Conservation (phyloP, 2,329 filamentous ascomycete genomes). For the Epichloe glyceriae region DNA sequence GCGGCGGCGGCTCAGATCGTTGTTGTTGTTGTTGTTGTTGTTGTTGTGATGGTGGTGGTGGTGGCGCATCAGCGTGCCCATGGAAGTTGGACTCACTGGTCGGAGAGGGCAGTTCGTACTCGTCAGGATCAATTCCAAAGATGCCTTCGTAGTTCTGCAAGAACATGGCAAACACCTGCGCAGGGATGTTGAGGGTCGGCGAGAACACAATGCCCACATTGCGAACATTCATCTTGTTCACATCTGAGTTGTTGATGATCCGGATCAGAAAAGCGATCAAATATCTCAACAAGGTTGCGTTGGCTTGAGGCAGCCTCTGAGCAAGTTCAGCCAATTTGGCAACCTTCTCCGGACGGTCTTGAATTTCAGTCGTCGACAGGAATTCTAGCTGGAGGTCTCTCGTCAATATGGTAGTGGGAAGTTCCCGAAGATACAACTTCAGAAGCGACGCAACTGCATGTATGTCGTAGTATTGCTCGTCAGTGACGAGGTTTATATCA, state of each 20-base stretch:
- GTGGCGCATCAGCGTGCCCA: constrained; percentile 16
- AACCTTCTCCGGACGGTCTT: constrained; percentile 64
- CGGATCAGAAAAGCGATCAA: constrained; percentile 80
- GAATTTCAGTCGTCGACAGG: constrained; percentile 67
- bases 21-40: not conserved
- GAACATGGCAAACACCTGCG: constrained; percentile 86
- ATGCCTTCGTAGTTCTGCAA: constrained; percentile 81
- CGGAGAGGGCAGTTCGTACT: constrained; percentile 43
- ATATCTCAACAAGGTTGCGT: constrained; percentile 70
- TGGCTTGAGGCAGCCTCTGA: constrained; percentile 64
- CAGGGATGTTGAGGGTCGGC: constrained; percentile 90
- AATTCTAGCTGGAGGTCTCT: constrained; percentile 85
- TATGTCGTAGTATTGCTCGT: constrained; percentile 83
- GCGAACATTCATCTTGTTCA: constrained; percentile 96
- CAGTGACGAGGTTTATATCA: constrained; percentile 74
- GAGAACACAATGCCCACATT: constrained; percentile 98
- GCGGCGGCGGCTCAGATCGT: constrained; percentile 21
- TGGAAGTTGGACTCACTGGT: constrained; percentile 25
- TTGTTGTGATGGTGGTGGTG: not conserved
- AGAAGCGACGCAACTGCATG: constrained; percentile 89
- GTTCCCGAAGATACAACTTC: constrained; percentile 85
- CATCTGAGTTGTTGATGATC: constrained; percentile 77
- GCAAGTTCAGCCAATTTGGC: constrained; percentile 64
- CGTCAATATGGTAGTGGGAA: constrained; percentile 84
- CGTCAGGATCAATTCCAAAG: constrained; percentile 59